A percentile compares a stretch with the other conserved stretches of the same genome.
These are phyloP conservation scores for Agaricales sp. DNA, from an alignment of 1,284 basidiomycete species.

Conservation along the genomic window DNA sequence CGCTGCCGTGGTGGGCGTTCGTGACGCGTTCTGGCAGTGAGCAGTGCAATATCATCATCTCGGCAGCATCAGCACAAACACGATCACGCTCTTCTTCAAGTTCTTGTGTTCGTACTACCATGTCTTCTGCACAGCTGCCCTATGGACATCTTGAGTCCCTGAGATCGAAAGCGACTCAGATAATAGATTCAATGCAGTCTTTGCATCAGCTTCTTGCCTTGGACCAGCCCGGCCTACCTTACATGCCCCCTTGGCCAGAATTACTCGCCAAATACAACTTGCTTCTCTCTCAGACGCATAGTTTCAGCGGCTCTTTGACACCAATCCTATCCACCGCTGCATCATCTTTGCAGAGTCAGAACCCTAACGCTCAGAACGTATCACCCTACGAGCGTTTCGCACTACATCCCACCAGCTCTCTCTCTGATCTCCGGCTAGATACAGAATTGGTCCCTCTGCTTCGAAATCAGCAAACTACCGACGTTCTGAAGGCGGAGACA, in stretches of 20 bases:
- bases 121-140: slow-evolving; percentile 22
- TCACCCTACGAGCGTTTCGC: slow-evolving; percentile 54
- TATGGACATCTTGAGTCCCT: slow-evolving; percentile 60
- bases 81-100: not conserved
- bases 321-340: slow-evolving; percentile 23
- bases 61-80: no score
- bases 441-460: slow-evolving; percentile 60
- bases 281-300: slow-evolving; percentile 69
- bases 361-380: slow-evolving; percentile 5
- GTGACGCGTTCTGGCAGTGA: no score
- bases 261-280: slow-evolving; percentile 75
- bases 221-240: slow-evolving; percentile 29
- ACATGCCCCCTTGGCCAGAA: slow-evolving; percentile 71
- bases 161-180: slow-evolving; percentile 61
- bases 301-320: slow-evolving; percentile 49
- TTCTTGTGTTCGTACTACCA: not conserved
- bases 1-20: no score
- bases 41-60: no score
- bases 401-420: slow-evolving; percentile 45
- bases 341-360: slow-evolving; percentile 12
- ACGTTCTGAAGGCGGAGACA: slow-evolving; percentile 58
- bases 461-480: slow-evolving; percentile 66
- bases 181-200: slow-evolving; percentile 60
- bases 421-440: slow-evolving; percentile 59
- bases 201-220: slow-evolving; percentile 46